Percentiles rank a stretch among this genome's conserved stretches.
phyloP scores from a whole-genome alignment of 164 flowering plant genomes.

The Echeveria elegans region DNA sequence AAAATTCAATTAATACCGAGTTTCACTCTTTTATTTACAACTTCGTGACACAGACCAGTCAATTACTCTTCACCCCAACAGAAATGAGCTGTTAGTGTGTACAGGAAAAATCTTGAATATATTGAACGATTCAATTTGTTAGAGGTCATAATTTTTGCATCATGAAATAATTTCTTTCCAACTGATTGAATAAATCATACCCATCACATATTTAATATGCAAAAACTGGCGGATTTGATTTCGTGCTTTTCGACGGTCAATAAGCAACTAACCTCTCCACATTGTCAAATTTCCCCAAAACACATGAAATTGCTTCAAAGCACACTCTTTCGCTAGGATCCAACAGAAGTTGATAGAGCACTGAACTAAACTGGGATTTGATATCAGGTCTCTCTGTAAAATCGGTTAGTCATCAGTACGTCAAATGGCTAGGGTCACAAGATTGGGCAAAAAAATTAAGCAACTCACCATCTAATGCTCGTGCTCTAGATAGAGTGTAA shows the following conservation, averaged over 20 bases:
- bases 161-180: not conserved
- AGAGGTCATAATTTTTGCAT: not conserved
- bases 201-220: not conserved
- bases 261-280: slow-evolving; percentile 53
- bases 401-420: not conserved
- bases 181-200: not conserved
- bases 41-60: not conserved
- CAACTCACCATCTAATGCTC: slow-evolving; percentile 77
- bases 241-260: not conserved
- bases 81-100: not conserved
- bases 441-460: not conserved
- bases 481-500: slow-evolving; percentile 78
- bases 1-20: not conserved
- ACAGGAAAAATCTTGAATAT: not conserved
- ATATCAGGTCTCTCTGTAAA: slow-evolving; percentile 86
- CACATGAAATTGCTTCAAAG: slow-evolving; percentile 91
- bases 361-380: slow-evolving; percentile 76
- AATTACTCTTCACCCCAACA: not conserved
- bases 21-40: not conserved
- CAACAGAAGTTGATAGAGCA: slow-evolving; percentile 92
- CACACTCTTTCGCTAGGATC: slow-evolving; percentile 99
- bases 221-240: not conserved
- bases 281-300: slow-evolving; percentile 78
- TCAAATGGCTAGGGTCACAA: not conserved
- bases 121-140: not conserved